These are phyloP conservation scores for Colletotrichum cordylinicola DNA, from an alignment of 2,329 filamentous ascomycete genomes.

Conservation along the genomic window DNA sequence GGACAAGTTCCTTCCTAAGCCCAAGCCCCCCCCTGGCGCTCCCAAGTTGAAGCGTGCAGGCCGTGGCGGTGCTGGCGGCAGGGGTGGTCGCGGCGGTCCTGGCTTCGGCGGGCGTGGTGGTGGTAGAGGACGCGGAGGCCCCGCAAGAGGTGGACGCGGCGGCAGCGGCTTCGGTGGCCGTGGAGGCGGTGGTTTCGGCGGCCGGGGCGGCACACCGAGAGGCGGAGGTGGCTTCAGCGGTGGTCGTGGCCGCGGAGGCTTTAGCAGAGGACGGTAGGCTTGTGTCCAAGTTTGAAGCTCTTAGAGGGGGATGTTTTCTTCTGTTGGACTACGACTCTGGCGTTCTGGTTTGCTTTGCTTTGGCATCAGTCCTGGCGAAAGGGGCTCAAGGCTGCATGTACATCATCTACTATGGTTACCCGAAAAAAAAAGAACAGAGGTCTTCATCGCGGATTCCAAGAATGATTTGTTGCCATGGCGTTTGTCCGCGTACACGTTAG, in stretches of 20 bases:
- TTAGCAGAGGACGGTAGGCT: slow-evolving; percentile 22
- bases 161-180: slow-evolving; percentile 32
- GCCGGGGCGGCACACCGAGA: slow-evolving; percentile 24
- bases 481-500: too few relatives aligned
- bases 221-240: slow-evolving; percentile 21
- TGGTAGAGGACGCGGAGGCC: slow-evolving; percentile 27
- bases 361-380: slow-evolving; percentile 13
- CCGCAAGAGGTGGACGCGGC: slow-evolving; percentile 27
- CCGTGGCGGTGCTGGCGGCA: slow-evolving; percentile 42
- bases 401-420: slow-evolving; percentile 18
- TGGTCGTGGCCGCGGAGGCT: slow-evolving; percentile 20
- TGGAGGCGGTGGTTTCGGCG: slow-evolving; percentile 29
- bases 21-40: slow-evolving; percentile 75
- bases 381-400: slow-evolving; percentile 17
- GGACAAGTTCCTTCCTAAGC: slow-evolving; percentile 96
- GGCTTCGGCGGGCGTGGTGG: slow-evolving; percentile 33
- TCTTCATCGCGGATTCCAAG: not conserved
- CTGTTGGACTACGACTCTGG: slow-evolving; percentile 20
- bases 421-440: slow-evolving; percentile 14
- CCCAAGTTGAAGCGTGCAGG: slow-evolving; percentile 66
- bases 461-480: not conserved
- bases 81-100: slow-evolving; percentile 47
- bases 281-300: not conserved
- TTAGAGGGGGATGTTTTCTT: slow-evolving; percentile 13
- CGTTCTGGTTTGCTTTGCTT: slow-evolving; percentile 23